Percentiles rank a stretch among this genome's conserved stretches.
These are phyloP conservation scores for Rhynchosporium agropyri DNA, from an alignment of 2,329 filamentous ascomycete species.

Conservation along the genomic window DNA sequence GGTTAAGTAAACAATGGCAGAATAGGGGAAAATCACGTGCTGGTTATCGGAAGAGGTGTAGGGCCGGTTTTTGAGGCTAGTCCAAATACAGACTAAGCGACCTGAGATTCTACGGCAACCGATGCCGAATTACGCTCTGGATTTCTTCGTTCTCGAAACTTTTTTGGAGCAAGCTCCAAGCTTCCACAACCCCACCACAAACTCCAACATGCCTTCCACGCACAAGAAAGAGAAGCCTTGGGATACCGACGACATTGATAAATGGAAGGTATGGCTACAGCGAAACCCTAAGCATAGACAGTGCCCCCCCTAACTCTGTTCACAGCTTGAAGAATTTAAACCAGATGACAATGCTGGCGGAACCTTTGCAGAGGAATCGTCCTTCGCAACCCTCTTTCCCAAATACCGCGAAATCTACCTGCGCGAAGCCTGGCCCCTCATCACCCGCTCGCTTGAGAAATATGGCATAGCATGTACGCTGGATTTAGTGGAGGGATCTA, in stretches of 20 bases:
- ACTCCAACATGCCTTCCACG: constrained; percentile 74
- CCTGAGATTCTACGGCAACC: constrained; percentile 8
- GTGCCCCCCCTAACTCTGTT: constrained; percentile 17
- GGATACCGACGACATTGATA: constrained; percentile 97
- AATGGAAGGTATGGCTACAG: constrained; percentile 71
- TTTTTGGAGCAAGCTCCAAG: constrained; percentile 28
- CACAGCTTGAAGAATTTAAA: constrained; percentile 78
- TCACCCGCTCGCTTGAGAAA: constrained; percentile 86
- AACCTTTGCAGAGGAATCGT: constrained; percentile 89
- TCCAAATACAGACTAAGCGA: neutral
- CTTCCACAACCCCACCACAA: constrained; percentile 31
- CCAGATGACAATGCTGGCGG: constrained; percentile 83
- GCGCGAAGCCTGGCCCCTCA: constrained; percentile 87
- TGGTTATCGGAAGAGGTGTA: neutral
- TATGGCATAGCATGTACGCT: constrained; percentile 86
- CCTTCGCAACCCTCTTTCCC: constrained; percentile 84
- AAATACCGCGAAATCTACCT: constrained; percentile 96
- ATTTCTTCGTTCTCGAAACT: constrained; percentile 27
- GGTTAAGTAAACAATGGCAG: neutral
- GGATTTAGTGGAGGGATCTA: constrained; percentile 92
- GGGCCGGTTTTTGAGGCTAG: neutral
- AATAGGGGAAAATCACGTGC: neutral
- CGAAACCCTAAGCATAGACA: neutral
- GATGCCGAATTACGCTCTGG: constrained; percentile 10
- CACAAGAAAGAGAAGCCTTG: constrained; percentile 89